Evolutionary conservation across 345 rosid genomes (phyloP).

Genomic region (Populus simonii): DNA sequence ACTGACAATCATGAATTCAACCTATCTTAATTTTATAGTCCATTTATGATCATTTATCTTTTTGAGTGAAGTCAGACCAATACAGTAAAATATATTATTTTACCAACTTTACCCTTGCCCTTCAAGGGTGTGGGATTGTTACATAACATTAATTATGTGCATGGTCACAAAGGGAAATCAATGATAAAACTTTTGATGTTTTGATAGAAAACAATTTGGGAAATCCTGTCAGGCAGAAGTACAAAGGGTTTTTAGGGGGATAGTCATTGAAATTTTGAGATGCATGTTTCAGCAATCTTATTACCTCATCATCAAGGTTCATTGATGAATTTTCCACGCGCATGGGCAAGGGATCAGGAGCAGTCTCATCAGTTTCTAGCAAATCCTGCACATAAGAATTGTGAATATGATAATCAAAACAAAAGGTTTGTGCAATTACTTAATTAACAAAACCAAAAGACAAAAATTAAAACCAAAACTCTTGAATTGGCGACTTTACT

Average conservation of each 20-base stretch:
- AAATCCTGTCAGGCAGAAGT: background rate
- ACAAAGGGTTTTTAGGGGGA: background rate
- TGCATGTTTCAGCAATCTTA: constrained; percentile 5
- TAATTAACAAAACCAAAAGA: background rate
- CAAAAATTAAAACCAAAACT: background rate
- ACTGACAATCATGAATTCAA: background rate
- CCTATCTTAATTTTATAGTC: background rate
- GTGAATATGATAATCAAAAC: constrained; percentile 11
- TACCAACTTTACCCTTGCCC: background rate
- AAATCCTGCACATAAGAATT: constrained; percentile 22
- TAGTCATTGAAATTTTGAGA: background rate
- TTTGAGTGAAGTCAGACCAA: background rate
- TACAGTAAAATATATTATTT: background rate
- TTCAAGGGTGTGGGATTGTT: background rate
- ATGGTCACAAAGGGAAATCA: background rate
- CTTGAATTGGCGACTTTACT: background rate
- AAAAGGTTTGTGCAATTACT: background rate
- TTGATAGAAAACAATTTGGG: background rate
- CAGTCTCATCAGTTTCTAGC: constrained; percentile 24
- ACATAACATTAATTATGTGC: background rate
- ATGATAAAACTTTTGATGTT: background rate
- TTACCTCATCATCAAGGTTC: constrained; percentile 50
- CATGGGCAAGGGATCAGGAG: constrained; percentile 29
- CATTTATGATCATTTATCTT: background rate
- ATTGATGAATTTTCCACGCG: constrained; percentile 30